phyloP scores from a whole-genome alignment of 768 basidiomycete species.

The Psilocybe azurescens region DNA sequence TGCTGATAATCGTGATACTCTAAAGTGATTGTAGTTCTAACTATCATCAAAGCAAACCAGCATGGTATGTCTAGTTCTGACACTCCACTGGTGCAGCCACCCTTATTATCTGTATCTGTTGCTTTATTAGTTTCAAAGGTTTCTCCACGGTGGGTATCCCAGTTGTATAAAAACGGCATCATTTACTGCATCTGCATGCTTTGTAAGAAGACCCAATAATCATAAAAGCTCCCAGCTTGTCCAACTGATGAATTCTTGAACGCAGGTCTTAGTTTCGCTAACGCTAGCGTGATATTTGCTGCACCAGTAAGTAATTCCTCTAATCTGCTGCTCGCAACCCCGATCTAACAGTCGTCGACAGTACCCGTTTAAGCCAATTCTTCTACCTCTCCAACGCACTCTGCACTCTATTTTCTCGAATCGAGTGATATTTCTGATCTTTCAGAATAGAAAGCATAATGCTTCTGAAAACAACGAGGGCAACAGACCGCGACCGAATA shows the following conservation, averaged over 20 bases:
- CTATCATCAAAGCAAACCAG: conserved; percentile 1
- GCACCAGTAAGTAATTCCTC: conserved; percentile 1
- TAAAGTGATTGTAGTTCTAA: neutral
- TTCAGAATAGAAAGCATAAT: neutral
- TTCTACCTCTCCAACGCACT: conserved; percentile 1
- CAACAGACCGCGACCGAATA: neutral
- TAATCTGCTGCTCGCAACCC: neutral
- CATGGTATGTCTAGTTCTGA: neutral
- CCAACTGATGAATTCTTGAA: neutral
- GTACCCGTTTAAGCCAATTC: neutral
- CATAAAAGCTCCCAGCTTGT: neutral
- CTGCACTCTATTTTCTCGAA: conserved; percentile 12
- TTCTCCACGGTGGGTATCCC: conserved; percentile 4
- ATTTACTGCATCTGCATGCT: conserved; percentile 10
- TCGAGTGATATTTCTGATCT: conserved; percentile 8
- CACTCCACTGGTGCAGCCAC: neutral
- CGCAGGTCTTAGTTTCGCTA: neutral
- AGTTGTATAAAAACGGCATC: conserved; percentile 9
- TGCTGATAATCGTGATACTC: neutral
- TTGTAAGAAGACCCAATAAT: neutral
- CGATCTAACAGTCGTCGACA: neutral
- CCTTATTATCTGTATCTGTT: neutral
- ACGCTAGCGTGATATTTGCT: neutral
- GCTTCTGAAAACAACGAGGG: neutral
- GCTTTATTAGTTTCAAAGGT: neutral